Percentiles rank a stretch among this genome's conserved stretches.
These are phyloP conservation scores for Closterium sp. DNA, from an alignment of 139 green algal genomes.

Conservation along the genomic window DNA sequence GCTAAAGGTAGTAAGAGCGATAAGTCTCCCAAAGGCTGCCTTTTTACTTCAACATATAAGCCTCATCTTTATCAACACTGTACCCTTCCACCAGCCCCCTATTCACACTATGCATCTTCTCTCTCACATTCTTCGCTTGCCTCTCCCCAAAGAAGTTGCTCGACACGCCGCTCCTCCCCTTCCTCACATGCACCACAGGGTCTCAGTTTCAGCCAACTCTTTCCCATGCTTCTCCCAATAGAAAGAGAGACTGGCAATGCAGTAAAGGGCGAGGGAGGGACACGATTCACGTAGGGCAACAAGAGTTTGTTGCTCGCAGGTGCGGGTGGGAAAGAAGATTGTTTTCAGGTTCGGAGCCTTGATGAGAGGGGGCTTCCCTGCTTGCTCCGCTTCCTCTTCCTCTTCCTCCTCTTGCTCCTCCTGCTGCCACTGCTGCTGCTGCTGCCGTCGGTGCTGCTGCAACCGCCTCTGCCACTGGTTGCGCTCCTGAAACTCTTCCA, in stretches of 20 bases:
- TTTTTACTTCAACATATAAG: too few species aligned
- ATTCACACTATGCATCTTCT: background rate
- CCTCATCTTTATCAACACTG: too few species aligned
- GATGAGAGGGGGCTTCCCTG: background rate
- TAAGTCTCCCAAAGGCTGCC: background rate
- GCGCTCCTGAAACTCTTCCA: background rate
- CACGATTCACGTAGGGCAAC: background rate
- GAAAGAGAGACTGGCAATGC: background rate
- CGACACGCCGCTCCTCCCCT: background rate
- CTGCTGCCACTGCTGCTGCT: background rate
- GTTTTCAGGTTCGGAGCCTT: background rate
- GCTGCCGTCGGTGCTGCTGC: too few species aligned
- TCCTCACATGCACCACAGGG: background rate
- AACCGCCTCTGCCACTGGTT: too few species aligned
- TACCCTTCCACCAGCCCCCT: too few species aligned
- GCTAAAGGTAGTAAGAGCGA: background rate
- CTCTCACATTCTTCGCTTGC: background rate
- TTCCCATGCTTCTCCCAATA: background rate
- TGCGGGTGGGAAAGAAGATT: background rate
- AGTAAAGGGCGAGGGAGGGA: background rate
- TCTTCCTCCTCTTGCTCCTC: background rate
- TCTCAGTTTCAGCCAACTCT: background rate
- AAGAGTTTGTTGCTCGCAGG: background rate
- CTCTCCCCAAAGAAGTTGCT: background rate
- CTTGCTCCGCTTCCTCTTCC: background rate